Evolutionary conservation across 108 stramenopile genomes (phyloP).

Genomic region (Skeletonema grethae): DNA sequence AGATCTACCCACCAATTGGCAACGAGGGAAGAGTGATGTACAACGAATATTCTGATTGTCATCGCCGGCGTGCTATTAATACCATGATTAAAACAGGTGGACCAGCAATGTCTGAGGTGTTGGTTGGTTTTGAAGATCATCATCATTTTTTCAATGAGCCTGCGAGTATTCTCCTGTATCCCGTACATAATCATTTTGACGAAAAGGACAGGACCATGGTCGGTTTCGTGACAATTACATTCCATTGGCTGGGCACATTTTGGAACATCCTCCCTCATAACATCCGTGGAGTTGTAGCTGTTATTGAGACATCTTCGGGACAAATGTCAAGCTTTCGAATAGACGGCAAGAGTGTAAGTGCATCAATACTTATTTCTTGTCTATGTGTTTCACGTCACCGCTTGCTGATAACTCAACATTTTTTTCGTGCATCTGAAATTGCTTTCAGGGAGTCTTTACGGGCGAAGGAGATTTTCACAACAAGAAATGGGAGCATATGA

Average conservation of each 20-base stretch:
- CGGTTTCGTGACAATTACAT: neutral
- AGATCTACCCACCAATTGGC: slow-evolving; percentile 1
- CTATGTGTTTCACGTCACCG: neutral
- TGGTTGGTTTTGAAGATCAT: slow-evolving; percentile 3
- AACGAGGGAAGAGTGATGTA: slow-evolving; percentile 13
- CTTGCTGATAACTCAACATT: neutral
- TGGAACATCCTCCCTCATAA: slow-evolving; percentile 13
- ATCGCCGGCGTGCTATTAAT: slow-evolving; percentile 10
- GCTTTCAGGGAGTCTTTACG: slow-evolving; percentile 3
- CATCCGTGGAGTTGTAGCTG: neutral
- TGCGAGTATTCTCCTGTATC: slow-evolving; percentile 7
- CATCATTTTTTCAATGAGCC: slow-evolving; percentile 13
- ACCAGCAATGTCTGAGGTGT: slow-evolving; percentile 4
- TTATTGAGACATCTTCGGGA: slow-evolving; percentile 6
- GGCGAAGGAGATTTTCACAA: slow-evolving; percentile 29
- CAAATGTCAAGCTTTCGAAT: slow-evolving; percentile 1
- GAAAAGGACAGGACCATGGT: neutral
- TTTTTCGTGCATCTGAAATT: neutral
- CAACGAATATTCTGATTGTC: slow-evolving; percentile 10
- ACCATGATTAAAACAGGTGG: slow-evolving; percentile 7
- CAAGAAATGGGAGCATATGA: slow-evolving; percentile 9
- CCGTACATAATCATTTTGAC: neutral
- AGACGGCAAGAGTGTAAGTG: slow-evolving; percentile 4
- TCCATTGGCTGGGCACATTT: slow-evolving; percentile 3
- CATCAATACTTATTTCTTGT: neutral